Evolutionary conservation across 164 flowering plant species (phyloP).

Genomic region (Vitis rotundifolia): DNA sequence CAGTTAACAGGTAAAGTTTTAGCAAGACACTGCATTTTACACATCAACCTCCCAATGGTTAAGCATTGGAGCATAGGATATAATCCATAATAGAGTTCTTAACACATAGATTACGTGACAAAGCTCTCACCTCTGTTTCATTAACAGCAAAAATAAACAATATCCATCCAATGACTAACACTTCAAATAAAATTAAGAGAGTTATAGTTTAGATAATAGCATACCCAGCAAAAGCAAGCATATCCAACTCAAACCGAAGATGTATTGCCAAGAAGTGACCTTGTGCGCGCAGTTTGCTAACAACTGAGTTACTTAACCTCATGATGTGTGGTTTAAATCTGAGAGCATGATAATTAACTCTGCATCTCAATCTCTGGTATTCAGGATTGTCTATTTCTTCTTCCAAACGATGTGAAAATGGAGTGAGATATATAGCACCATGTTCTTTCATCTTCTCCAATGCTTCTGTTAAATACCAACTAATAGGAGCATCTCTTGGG

Average conservation of each 20-base stretch:
- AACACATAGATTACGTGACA: too few species aligned
- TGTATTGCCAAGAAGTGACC: slow-evolving; percentile 99
- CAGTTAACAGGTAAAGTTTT: too few species aligned
- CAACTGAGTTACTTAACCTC: slow-evolving; percentile 78
- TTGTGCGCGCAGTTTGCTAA: slow-evolving; percentile 77
- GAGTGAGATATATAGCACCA: slow-evolving; percentile 95
- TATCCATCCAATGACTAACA: too few species aligned
- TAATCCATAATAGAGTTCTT: too few species aligned
- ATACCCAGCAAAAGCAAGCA: slow-evolving; percentile 99
- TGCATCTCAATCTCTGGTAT: slow-evolving; percentile 91
- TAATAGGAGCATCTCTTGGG: slow-evolving; percentile 91
- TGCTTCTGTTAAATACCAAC: slow-evolving; percentile 86
- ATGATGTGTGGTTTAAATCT: slow-evolving; percentile 86
- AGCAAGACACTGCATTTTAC: too few species aligned
- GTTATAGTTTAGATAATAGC: slow-evolving; percentile 2
- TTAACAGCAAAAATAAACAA: too few species aligned
- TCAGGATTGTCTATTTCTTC: slow-evolving; percentile 97
- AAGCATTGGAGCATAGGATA: too few species aligned
- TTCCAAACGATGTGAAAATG: slow-evolving; percentile 93
- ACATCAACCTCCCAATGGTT: too few species aligned
- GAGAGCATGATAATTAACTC: slow-evolving; percentile 96
- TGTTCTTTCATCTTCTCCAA: slow-evolving; percentile 87
- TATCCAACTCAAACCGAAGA: slow-evolving; percentile 99
- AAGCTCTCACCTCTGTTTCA: too few species aligned
- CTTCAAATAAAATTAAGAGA: too few species aligned